Evolutionary conservation across 2,329 filamentous ascomycete genomes (phyloP).

Genomic region (Diaporthe longicolla): DNA sequence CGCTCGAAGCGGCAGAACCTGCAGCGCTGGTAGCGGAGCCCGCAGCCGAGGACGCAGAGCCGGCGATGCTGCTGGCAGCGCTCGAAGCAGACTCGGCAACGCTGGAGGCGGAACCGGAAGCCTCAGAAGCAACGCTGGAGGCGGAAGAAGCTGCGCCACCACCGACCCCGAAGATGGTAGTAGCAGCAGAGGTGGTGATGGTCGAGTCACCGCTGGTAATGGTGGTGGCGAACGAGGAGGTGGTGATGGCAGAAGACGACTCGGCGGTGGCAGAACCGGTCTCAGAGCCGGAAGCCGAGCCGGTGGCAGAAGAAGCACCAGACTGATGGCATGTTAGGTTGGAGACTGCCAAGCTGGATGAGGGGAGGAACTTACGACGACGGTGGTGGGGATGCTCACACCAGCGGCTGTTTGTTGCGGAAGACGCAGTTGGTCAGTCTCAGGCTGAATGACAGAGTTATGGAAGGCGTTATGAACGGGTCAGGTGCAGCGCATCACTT

Average conservation of each 20-base stretch:
- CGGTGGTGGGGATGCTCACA: constrained; percentile 53
- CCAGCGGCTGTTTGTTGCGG: constrained; percentile 49
- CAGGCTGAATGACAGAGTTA: not conserved
- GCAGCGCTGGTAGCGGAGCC: constrained; percentile 39
- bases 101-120: constrained; percentile 45
- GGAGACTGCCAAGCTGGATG: not conserved
- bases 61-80: constrained; percentile 43
- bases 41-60: constrained; percentile 44
- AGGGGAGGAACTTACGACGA: constrained; percentile 42
- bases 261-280: constrained; percentile 30
- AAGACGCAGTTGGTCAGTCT: constrained; percentile 43
- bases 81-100: constrained; percentile 45
- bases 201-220: constrained; percentile 53
- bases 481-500: constrained; percentile 42
- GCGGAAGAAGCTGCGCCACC: constrained; percentile 44
- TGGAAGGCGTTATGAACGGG: not conserved
- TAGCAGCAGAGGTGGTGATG: constrained; percentile 54
- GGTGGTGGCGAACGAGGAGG: constrained; percentile 55
- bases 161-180: constrained; percentile 51
- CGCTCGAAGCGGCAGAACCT: constrained; percentile 35
- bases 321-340: constrained; percentile 31
- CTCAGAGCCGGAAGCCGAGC: constrained; percentile 36
- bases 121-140: constrained; percentile 43
- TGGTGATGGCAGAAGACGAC: constrained; percentile 49
- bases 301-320: constrained; percentile 45